Base-by-base conservation (phyloP, 139 green algal genomes). In the Spirogloea muscicola region DNA sequence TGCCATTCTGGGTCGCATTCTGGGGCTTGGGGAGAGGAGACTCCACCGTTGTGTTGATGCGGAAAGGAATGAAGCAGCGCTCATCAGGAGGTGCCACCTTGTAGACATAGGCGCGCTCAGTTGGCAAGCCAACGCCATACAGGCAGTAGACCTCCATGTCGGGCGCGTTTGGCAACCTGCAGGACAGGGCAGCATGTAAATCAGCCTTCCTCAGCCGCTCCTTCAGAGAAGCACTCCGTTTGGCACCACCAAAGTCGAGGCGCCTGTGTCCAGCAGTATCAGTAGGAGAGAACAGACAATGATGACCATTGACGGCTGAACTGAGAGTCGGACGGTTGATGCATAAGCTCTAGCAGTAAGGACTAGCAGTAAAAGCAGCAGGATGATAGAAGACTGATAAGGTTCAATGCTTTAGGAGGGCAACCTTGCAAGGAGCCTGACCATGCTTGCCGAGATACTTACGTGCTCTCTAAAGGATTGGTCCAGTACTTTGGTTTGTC, bases 31-130 rank as follows among this genome's bases (percentile, higher is more conserved):
- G 29, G 4, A 6, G 29, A 13, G 4, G 25, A 2, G 68, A 52
- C 31, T 66, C 16, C 21, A 59, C 41, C 33, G 60, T 52, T 25
- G 34, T 21, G 21, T 69, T 46, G 41, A 69, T 80, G 40, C 60
- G 44, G 60, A 79, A 72, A 13, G 60, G 44, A 37, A 66, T 57
- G 31, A 58, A 21, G 44, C 72, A 69, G 6, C 46, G 65, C 33
- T 67, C 72, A 57, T 85, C 65, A 36, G 43, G 29, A 5, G 43
- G 60, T 4, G 74, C 58, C 4, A 75, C 34, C 4, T 81, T 58
- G 81, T 91, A 91, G 52, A 87, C 69, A 68, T 90, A 92, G 3
- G 74, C 81, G 6, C 90, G 84, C 80, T 94, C 90, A 4, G 87
- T 90, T 33, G 84, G 82, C 1, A 88, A 67, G 57, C 88, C 89